Percentiles rank a stretch among this genome's conserved stretches.
Conservation (phyloP, 495 filamentous ascomycete genomes). For the Letharia lupina region DNA sequence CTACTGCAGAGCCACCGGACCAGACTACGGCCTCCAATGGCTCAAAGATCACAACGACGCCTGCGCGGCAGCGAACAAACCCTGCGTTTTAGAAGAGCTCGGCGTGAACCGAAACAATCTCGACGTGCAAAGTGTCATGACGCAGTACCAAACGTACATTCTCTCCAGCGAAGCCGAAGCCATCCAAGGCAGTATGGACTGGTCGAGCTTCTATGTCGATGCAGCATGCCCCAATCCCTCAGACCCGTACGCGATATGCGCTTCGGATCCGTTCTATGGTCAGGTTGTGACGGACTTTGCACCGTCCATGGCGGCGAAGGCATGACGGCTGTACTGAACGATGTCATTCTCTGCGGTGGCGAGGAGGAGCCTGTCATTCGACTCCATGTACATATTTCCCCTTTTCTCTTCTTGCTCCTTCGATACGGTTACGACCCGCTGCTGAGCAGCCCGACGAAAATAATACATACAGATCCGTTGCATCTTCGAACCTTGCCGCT, state of each 20-base stretch:
- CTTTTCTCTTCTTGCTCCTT: too few species aligned
- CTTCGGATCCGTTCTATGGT: background rate
- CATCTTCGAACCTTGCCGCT: too few species aligned
- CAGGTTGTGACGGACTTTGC: background rate
- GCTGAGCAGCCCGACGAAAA: too few species aligned
- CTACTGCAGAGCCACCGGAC: slow-evolving; percentile 28
- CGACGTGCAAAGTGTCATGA: background rate
- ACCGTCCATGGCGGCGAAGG: background rate
- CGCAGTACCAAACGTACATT: background rate
- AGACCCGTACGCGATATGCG: slow-evolving; percentile 1
- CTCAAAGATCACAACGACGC: slow-evolving; percentile 49
- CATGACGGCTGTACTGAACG: background rate
- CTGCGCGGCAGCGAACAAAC: slow-evolving; percentile 49
- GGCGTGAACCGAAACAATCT: slow-evolving; percentile 38
- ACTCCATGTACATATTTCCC: too few species aligned
- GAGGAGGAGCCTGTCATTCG: too few species aligned
- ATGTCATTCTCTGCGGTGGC: too few species aligned
- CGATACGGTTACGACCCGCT: too few species aligned
- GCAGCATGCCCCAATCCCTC: background rate
- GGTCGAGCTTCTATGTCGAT: background rate
- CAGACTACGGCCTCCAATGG: slow-evolving; percentile 46
- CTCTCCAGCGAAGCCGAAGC: background rate
- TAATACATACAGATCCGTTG: too few species aligned
- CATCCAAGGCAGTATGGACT: background rate
- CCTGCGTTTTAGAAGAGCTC: slow-evolving; percentile 61